phyloP scores from a whole-genome alignment of 345 rosid genomes.

The Brassica napus region Da-Ae NC_063449.1:41374501-41375000 shows the following conservation, averaged over 20 bases:
- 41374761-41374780: neutral
- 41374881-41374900: slow-evolving; percentile 17
- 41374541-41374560: too few relatives aligned
- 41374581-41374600: too few relatives aligned
- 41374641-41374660: too few relatives aligned
- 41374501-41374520: too few relatives aligned
- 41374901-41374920: slow-evolving; percentile 16
- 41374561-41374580: too few relatives aligned
- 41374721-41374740: too few relatives aligned
- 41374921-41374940: slow-evolving; percentile 24
- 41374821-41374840: slow-evolving; percentile 36
- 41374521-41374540: too few relatives aligned
- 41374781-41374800: slow-evolving; percentile 27
- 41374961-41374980: slow-evolving; percentile 13
- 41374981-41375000: slow-evolving; percentile 22
- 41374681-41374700: too few relatives aligned
- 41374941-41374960: slow-evolving; percentile 13
- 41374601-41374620: too few relatives aligned
- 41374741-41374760: neutral
- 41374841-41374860: slow-evolving; percentile 26
- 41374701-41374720: too few relatives aligned
- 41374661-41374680: too few relatives aligned
- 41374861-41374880: slow-evolving; percentile 25
- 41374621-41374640: too few relatives aligned
- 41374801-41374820: slow-evolving; percentile 36